These are phyloP conservation scores for Leccinum obscurum DNA, from an alignment of 768 basidiomycete genomes.

Conservation along the genomic window DNA sequence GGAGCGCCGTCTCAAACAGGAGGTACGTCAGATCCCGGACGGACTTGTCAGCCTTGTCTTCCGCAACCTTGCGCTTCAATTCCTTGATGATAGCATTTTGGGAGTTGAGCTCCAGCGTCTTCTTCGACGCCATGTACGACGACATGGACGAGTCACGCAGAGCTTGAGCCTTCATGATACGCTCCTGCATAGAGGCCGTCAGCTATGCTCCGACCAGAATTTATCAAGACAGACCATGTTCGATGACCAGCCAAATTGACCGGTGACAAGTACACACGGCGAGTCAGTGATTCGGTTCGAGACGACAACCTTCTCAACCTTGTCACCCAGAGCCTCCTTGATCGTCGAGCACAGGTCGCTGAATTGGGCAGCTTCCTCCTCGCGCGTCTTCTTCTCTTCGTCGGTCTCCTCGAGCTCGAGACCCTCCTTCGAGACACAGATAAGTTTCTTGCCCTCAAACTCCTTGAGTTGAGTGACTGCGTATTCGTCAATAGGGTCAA, in stretches of 20 bases:
- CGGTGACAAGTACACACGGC: slow-evolving; percentile 95
- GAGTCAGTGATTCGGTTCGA: slow-evolving; percentile 98
- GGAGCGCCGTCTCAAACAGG: slow-evolving; percentile 94
- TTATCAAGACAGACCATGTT: slow-evolving; percentile 73
- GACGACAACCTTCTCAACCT: slow-evolving; percentile 98
- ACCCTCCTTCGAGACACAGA: slow-evolving; percentile 98
- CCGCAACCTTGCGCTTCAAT: slow-evolving; percentile 90
- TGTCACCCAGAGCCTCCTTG: slow-evolving; percentile 98
- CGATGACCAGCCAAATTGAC: slow-evolving; percentile 99
- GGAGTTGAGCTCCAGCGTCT: slow-evolving; percentile 97
- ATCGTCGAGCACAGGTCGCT: slow-evolving; percentile 89
- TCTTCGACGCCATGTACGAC: slow-evolving; percentile 98
- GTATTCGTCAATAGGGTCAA: slow-evolving; percentile 99
- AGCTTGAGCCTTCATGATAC: slow-evolving; percentile 99
- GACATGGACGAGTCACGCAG: slow-evolving; percentile 97
- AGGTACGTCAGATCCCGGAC: slow-evolving; percentile 96
- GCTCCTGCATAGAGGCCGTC: slow-evolving; percentile 51
- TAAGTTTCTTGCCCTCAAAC: slow-evolving; percentile 96
- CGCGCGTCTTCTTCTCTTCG: slow-evolving; percentile 91
- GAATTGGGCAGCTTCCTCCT: slow-evolving; percentile 82
- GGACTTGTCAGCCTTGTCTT: slow-evolving; percentile 98
- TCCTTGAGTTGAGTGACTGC: slow-evolving; percentile 99
- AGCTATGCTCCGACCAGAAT: background rate
- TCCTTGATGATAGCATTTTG: slow-evolving; percentile 92
- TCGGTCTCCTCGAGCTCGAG: slow-evolving; percentile 99